Evolutionary conservation across 768 basidiomycete species (phyloP).

Genomic region (Lactifluus hygrophoroides): DNA sequence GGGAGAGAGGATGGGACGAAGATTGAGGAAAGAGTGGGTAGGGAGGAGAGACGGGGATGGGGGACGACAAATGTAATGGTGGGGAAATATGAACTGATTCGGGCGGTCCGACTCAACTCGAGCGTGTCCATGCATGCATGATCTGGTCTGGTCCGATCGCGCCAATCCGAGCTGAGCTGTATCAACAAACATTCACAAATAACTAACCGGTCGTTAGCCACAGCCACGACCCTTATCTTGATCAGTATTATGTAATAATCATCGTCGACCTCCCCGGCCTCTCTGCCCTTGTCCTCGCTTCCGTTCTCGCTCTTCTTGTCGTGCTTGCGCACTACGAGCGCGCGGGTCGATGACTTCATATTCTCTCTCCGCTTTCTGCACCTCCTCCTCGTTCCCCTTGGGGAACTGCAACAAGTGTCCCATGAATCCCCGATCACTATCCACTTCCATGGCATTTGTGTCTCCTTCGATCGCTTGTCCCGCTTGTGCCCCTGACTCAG

Average conservation of each 20-base stretch:
- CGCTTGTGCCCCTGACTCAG: slow-evolving; percentile 19
- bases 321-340: slow-evolving; percentile 60
- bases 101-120: neutral
- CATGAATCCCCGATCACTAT: slow-evolving; percentile 69
- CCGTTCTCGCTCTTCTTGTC: slow-evolving; percentile 68
- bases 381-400: slow-evolving; percentile 72
- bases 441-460: slow-evolving; percentile 55
- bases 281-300: slow-evolving; percentile 30
- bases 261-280: slow-evolving; percentile 24
- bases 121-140: no score
- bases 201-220: neutral
- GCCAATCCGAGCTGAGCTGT: neutral
- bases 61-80: neutral
- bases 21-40: neutral
- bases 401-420: slow-evolving; percentile 65
- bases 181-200: neutral
- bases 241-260: slow-evolving; percentile 14
- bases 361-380: slow-evolving; percentile 67
- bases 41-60: neutral
- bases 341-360: slow-evolving; percentile 88
- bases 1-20: neutral
- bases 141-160: no score
- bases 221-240: neutral
- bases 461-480: slow-evolving; percentile 32
- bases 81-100: neutral